Evolutionary conservation across 257 asterid genomes (phyloP).

Genomic region (Cordia subcordata): DNA sequence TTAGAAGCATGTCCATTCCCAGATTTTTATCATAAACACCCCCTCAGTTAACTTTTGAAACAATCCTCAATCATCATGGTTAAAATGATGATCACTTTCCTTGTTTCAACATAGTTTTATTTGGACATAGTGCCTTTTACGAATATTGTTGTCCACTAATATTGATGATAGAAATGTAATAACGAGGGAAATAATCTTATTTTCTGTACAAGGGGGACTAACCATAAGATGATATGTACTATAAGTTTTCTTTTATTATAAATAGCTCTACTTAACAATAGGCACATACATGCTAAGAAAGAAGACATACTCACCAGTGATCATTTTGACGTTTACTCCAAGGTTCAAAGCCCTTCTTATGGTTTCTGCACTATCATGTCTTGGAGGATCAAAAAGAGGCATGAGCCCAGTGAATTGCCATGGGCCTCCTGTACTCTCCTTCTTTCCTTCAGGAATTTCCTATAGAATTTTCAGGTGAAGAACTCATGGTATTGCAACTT

Average conservation of each 20-base stretch:
- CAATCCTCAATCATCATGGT: too few relatives aligned
- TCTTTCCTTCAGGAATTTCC: conserved; percentile 86
- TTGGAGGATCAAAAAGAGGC: conserved; percentile 96
- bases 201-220: too few relatives aligned
- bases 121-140: background rate
- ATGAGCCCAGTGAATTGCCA: conserved; percentile 89
- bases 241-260: background rate
- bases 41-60: too few relatives aligned
- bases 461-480: conserved; percentile 20
- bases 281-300: background rate
- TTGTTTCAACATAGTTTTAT: too few relatives aligned
- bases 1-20: too few relatives aligned
- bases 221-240: too few relatives aligned
- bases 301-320: conserved; percentile 50
- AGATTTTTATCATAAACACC: too few relatives aligned
- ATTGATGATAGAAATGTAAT: too few relatives aligned
- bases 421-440: conserved; percentile 85
- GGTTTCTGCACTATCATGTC: conserved; percentile 95
- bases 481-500: conserved; percentile 6
- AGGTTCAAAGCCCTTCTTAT: conserved; percentile 81
- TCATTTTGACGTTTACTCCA: conserved; percentile 94
- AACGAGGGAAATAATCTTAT: too few relatives aligned
- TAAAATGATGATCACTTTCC: too few relatives aligned
- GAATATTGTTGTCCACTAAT: too few relatives aligned
- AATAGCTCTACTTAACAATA: background rate